Conservation (phyloP, 2,329 filamentous ascomycete genomes). For the Pseudocercospora fijiensis region DNA sequence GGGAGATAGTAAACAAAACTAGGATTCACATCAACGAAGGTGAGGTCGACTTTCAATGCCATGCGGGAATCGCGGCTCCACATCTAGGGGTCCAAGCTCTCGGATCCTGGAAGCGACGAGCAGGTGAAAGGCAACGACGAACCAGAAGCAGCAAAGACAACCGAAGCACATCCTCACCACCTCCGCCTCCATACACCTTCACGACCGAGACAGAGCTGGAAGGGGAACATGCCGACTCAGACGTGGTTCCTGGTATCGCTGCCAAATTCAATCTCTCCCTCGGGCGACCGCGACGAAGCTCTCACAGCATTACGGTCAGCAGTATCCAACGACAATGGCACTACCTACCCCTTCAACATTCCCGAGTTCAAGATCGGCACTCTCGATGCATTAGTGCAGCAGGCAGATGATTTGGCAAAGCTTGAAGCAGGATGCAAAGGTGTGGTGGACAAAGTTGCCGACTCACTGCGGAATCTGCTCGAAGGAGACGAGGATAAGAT, state of each 20-base stretch:
- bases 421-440: conserved; percentile 75
- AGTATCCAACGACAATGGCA: conserved; percentile 71
- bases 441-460: conserved; percentile 83
- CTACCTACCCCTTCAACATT: conserved; percentile 73
- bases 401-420: conserved; percentile 92
- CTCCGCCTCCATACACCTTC: neutral
- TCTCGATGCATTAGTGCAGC: conserved; percentile 88
- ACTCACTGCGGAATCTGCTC: conserved; percentile 78
- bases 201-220: neutral
- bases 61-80: neutral
- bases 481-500: conserved; percentile 82
- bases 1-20: neutral
- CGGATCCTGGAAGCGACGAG: neutral
- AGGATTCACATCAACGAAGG: neutral
- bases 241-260: conserved; percentile 89
- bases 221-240: conserved; percentile 34
- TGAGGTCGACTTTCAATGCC: neutral
- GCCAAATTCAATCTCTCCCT: conserved; percentile 80
- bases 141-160: conserved; percentile 4
- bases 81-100: neutral
- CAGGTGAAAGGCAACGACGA: neutral
- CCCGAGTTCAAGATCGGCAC: conserved; percentile 98
- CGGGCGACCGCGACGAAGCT: conserved; percentile 76
- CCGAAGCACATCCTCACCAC: neutral
- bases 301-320: conserved; percentile 71